Conservation (phyloP, 768 basidiomycete genomes). For the Naganishia friedmannii region DNA sequence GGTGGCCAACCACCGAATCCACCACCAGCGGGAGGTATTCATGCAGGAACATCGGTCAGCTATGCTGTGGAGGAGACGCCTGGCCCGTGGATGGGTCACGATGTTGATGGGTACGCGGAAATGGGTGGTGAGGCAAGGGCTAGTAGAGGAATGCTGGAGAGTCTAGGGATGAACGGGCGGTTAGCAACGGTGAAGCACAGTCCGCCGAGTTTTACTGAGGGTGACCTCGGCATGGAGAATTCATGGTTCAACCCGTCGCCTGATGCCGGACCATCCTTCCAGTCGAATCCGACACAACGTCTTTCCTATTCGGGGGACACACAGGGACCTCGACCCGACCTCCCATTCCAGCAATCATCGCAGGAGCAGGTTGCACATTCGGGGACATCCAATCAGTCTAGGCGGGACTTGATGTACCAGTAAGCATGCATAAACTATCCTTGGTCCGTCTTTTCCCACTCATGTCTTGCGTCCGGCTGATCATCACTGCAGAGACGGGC, state of each 20-base stretch:
- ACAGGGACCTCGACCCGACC: background rate
- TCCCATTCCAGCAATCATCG: slow-evolving; percentile 22
- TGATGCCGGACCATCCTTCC: background rate
- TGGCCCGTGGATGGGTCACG: background rate
- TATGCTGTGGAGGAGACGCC: background rate
- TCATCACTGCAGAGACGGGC: background rate
- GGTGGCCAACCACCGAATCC: background rate
- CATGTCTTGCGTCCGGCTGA: background rate
- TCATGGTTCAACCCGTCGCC: background rate
- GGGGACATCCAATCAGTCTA: slow-evolving; percentile 6
- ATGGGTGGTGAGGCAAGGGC: background rate
- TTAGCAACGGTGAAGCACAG: background rate
- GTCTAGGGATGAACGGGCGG: background rate
- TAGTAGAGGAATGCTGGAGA: background rate
- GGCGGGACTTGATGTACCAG: slow-evolving; percentile 12
- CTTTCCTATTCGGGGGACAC: background rate
- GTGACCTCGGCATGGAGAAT: background rate
- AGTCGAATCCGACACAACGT: background rate
- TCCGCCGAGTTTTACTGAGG: background rate
- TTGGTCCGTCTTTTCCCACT: background rate
- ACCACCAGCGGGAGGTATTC: background rate
- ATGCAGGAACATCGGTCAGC: background rate
- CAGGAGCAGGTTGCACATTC: slow-evolving; percentile 8
- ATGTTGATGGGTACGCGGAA: background rate
- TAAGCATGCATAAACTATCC: background rate